Conservation (phyloP, 2,329 filamentous ascomycete genomes). For the Microcyclospora tardicrescens region DNA sequence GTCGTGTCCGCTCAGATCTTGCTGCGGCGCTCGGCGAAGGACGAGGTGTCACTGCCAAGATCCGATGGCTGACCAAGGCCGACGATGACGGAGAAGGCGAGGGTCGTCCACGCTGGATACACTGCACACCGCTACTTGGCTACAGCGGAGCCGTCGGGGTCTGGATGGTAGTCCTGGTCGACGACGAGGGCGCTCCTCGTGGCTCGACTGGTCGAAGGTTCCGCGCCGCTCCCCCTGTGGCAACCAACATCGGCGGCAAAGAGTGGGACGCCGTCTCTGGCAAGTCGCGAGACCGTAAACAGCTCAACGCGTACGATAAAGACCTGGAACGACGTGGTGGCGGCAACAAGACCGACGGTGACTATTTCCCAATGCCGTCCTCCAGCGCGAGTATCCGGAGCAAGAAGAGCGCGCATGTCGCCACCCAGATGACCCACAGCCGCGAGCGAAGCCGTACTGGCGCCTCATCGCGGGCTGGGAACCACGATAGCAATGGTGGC, state of each 20-base stretch:
- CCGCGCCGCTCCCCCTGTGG: slow-evolving; percentile 24
- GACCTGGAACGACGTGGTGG: slow-evolving; percentile 10
- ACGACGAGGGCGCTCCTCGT: slow-evolving; percentile 34
- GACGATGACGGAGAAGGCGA: slow-evolving; percentile 31
- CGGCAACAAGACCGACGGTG: neutral
- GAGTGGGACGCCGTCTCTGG: slow-evolving; percentile 15
- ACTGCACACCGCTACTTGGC: slow-evolving; percentile 60
- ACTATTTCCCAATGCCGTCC: neutral
- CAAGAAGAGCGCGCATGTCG: neutral
- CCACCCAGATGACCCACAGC: slow-evolving; percentile 5
- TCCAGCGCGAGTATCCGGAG: neutral
- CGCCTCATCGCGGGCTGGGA: slow-evolving; percentile 1
- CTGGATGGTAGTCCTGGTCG: slow-evolving; percentile 66
- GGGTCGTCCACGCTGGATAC: slow-evolving; percentile 59
- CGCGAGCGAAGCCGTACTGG: slow-evolving; percentile 5
- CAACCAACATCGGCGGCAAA: slow-evolving; percentile 20
- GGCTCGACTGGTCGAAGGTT: slow-evolving; percentile 16
- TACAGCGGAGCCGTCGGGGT: slow-evolving; percentile 56
- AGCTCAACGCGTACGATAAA: slow-evolving; percentile 11
- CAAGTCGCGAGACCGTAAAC: slow-evolving; percentile 1
- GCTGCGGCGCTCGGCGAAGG: slow-evolving; percentile 52
- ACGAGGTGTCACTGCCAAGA: slow-evolving; percentile 59
- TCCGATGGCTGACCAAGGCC: slow-evolving; percentile 50
- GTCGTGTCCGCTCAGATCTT: slow-evolving; percentile 41
- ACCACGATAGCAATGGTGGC: neutral